These are phyloP conservation scores for Angomonas ambiguus DNA, from an alignment of 208 protist species.

Conservation along the genomic window DNA sequence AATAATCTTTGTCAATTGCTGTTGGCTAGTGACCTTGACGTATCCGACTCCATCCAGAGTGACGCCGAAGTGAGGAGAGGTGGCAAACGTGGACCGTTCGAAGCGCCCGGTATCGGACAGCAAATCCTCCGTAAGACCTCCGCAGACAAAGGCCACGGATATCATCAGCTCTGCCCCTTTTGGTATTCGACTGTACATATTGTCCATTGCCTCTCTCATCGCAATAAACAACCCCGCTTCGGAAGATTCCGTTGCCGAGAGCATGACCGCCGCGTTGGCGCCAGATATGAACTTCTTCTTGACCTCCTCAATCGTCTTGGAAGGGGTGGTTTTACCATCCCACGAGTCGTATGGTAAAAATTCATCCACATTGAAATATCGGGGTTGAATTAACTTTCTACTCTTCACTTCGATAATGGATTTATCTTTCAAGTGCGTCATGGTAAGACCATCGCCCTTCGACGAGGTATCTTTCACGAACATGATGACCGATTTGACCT, in stretches of 20 bases:
- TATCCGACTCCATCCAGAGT: slow-evolving; percentile 47
- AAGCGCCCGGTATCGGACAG: slow-evolving; percentile 15
- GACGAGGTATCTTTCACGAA: neutral
- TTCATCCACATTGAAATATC: slow-evolving; percentile 65
- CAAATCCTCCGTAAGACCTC: slow-evolving; percentile 45
- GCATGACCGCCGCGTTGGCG: slow-evolving; percentile 50
- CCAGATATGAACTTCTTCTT: slow-evolving; percentile 49
- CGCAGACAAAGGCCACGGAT: slow-evolving; percentile 33
- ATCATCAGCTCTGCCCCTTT: slow-evolving; percentile 33
- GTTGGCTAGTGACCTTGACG: slow-evolving; percentile 24
- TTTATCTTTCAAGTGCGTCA: slow-evolving; percentile 12
- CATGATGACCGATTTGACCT: slow-evolving; percentile 9
- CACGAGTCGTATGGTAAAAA: slow-evolving; percentile 30
- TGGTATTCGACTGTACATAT: slow-evolving; percentile 29
- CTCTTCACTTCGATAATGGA: slow-evolving; percentile 36
- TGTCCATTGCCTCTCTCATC: slow-evolving; percentile 35
- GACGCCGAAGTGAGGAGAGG: slow-evolving; percentile 32
- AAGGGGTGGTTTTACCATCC: slow-evolving; percentile 13
- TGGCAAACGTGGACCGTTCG: slow-evolving; percentile 28
- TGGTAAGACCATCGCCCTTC: slow-evolving; percentile 8
- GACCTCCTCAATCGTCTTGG: slow-evolving; percentile 38
- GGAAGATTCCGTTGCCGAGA: slow-evolving; percentile 34
- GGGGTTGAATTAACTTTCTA: slow-evolving; percentile 19
- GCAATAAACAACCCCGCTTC: slow-evolving; percentile 22
- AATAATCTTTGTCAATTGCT: slow-evolving; percentile 12